Evolutionary conservation across 1,139 yeast genomes (phyloP), one percentile per base, ranked within the genome.

Genomic region (Pichiaceae sp.): DNA sequence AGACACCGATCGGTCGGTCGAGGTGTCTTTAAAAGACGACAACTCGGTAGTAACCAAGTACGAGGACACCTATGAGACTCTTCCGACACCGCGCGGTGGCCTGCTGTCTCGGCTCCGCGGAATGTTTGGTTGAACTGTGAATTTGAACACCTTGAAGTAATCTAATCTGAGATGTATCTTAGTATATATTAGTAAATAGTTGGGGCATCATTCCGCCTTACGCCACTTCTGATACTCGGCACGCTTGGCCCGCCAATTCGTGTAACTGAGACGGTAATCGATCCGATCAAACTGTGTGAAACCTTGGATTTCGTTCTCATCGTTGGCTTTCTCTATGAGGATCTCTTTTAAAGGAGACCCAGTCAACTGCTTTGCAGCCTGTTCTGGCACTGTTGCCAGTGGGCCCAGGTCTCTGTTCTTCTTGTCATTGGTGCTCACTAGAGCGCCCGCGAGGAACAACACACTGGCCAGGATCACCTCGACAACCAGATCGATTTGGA

Each of bases 261-360:
- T 53, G 41, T 68, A 75, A 11, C 62, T 66, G 5, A 66, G 54
- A 39, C 75, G 57, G 32, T 65, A 60, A 26, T 68, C 68, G 34
- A 66, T 57, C 23, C 58, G 56, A 38, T 66, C 69, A 46, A 62
- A 72, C 20, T 66, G 68, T 19, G 63, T 63, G 18, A 64, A 57
- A 1, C 77, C 78, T 17, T 66, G 46, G 27, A 56, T 53, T 44
- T 75, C 75, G 32, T 62, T 57, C 37, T 66, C 63, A 17, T 54
- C 56, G 27, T 66, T 68, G 4, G 77, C 74, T 37, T 66, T 56
- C 29, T 63, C 60, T 66, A 73, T 65, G n/a, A 60, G 59, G 15
- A 76, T 69, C 5, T 66, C 66, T 38, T 61, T 63, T 43, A 75
- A 60, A 44, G 62, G 64, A 11, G 39, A 20, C 5, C 18, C 12